These are phyloP conservation scores for Phylloboletellus chloephorus DNA, from an alignment of 1,284 basidiomycete species.

Conservation along the genomic window DNA sequence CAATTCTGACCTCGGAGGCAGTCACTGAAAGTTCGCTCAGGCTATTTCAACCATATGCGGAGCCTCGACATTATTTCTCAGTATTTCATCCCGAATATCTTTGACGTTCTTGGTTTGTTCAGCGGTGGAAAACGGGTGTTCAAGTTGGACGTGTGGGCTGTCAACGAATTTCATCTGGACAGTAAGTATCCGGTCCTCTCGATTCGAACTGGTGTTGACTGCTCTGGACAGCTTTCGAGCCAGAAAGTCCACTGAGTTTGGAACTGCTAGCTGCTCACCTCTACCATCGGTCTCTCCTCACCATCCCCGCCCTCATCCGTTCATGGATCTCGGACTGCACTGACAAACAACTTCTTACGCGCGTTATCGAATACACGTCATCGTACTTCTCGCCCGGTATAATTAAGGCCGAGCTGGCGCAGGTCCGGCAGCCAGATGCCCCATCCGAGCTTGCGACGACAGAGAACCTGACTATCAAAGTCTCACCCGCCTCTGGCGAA, in stretches of 20 bases:
- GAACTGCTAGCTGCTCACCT: constrained; percentile 81
- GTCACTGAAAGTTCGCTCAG: constrained; percentile 76
- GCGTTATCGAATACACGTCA: constrained; percentile 76
- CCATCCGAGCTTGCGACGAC: constrained; percentile 63
- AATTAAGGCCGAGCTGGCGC: constrained; percentile 76
- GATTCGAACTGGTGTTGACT: background rate
- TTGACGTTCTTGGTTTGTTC: constrained; percentile 64
- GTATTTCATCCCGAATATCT: constrained; percentile 72
- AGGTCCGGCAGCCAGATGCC: constrained; percentile 63
- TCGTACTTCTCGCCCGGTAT: constrained; percentile 90
- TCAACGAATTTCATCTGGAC: constrained; percentile 84
- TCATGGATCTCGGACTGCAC: constrained; percentile 85
- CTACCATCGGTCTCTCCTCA: constrained; percentile 80
- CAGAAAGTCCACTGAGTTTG: constrained; percentile 51
- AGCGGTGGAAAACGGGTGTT: constrained; percentile 56
- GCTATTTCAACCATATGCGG: constrained; percentile 84
- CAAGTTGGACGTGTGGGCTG: constrained; percentile 76
- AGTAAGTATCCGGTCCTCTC: constrained; percentile 43
- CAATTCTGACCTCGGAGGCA: constrained; percentile 29
- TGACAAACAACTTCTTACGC: constrained; percentile 79
- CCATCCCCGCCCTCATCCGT: constrained; percentile 79
- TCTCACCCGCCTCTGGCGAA: constrained; percentile 64
- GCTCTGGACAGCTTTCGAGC: constrained; percentile 51
- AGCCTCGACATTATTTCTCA: constrained; percentile 58
- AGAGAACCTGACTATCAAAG: constrained; percentile 80